Evolutionary conservation across 345 rosid species (phyloP).

Genomic region (Boechera divaricarpa): DNA sequence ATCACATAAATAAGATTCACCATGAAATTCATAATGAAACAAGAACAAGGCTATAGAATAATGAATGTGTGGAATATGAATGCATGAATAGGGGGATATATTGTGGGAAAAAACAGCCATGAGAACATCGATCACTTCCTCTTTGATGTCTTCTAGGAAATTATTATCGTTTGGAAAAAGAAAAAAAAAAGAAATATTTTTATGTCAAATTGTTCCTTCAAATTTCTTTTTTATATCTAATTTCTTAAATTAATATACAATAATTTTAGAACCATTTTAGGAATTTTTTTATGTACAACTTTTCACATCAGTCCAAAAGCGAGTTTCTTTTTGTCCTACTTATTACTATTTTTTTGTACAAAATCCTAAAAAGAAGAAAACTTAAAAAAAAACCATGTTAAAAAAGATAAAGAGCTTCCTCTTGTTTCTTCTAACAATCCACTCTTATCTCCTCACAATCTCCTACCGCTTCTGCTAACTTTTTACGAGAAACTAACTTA

Average conservation of each 20-base stretch:
- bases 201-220: background rate
- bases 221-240: background rate
- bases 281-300: conserved; percentile 12
- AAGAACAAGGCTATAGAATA: background rate
- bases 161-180: background rate
- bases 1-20: background rate
- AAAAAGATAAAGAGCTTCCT: conserved; percentile 26
- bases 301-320: conserved; percentile 16
- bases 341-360: conserved; percentile 42
- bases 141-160: background rate
- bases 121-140: background rate
- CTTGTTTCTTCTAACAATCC: conserved; percentile 28
- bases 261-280: background rate
- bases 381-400: conserved; percentile 9
- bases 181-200: background rate
- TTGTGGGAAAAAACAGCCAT: background rate
- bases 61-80: background rate
- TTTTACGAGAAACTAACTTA: conserved; percentile 50
- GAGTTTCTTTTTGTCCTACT: conserved; percentile 19
- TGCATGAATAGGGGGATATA: background rate
- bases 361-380: conserved; percentile 28
- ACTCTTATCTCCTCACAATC: conserved; percentile 29
- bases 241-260: conserved; percentile 17
- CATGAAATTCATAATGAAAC: conserved; percentile 1
- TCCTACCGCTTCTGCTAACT: conserved; percentile 45